phyloP scores from a whole-genome alignment of 345 rosid species.

The Balakata baccata region DNA sequence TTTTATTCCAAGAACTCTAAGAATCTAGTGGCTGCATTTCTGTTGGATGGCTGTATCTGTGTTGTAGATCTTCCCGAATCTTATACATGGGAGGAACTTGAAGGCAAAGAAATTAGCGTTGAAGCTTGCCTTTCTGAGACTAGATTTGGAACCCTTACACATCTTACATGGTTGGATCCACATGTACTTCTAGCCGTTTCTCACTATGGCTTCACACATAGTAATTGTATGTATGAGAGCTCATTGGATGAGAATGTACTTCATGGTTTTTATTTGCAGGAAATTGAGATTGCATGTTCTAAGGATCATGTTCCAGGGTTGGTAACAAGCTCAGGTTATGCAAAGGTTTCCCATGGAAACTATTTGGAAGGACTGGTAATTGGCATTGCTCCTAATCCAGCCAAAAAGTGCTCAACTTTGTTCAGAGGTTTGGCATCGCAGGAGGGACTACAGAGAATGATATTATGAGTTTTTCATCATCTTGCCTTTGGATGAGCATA shows the following conservation, averaged over 20 bases:
- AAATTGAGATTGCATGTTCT: slow-evolving; percentile 62
- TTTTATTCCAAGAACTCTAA: slow-evolving; percentile 56
- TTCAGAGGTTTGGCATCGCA: slow-evolving; percentile 47
- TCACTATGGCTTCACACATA: slow-evolving; percentile 46
- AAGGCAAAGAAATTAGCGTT: slow-evolving; percentile 59
- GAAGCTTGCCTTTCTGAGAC: slow-evolving; percentile 55
- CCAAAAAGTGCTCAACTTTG: slow-evolving; percentile 56
- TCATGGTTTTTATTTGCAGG: slow-evolving; percentile 62
- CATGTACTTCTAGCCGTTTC: slow-evolving; percentile 73
- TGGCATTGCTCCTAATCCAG: slow-evolving; percentile 61
- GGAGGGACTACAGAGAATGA: slow-evolving; percentile 40
- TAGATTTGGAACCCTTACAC: slow-evolving; percentile 54
- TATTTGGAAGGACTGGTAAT: slow-evolving; percentile 52
- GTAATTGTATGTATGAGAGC: slow-evolving; percentile 31
- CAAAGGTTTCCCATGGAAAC: slow-evolving; percentile 39
- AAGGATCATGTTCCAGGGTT: slow-evolving; percentile 61
- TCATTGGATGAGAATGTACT: slow-evolving; percentile 37
- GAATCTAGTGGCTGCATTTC: slow-evolving; percentile 59
- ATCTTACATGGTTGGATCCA: slow-evolving; percentile 74
- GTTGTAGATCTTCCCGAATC: slow-evolving; percentile 69
- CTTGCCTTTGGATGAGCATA: slow-evolving; percentile 74
- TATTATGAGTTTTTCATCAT: slow-evolving; percentile 45
- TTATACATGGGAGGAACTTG: slow-evolving; percentile 73
- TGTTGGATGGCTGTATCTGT: slow-evolving; percentile 71
- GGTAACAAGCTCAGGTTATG: slow-evolving; percentile 68